Evolutionary conservation across 2,329 filamentous ascomycete species (phyloP), one percentile per base, ranked within the genome.

Genomic region (Stachybotrys chlorohalonatus): DNA sequence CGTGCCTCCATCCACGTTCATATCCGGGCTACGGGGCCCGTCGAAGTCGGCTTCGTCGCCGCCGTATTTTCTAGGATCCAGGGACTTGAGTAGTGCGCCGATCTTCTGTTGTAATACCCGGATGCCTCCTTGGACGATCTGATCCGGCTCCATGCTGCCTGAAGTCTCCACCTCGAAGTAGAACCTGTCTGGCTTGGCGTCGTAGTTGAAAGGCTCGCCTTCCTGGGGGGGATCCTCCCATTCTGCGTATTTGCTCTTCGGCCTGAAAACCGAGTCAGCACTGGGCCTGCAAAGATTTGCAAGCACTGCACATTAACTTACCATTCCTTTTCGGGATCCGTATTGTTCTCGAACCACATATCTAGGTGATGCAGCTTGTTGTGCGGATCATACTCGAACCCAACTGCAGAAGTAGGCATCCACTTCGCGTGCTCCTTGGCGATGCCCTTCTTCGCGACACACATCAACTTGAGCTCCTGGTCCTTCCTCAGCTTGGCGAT

Each of bases 371-470:
- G 83, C 60, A 99, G 77, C 74, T 95, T 96, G 75, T 99, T 99
- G 71, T 95, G 89, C 57, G 94, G 94, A 69, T 99, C 94, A 71
- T 99, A 99, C 72, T 99, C 94, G 68, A 99, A 99, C 30, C 90
- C 92, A 47, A 99, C 86, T 4, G 94, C 94, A 47, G 91, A 82
- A 42, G 89, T 93, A 2, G 94, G 92, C 65, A 90, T 89, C 94
- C 94, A 99, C 73, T 99, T 99, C 9, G 94, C 90, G 72, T 99
- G 94, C 71, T 99, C 94, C 78, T 99, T 99, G 45, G 93, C 92
- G 60, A 97, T 97, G 1, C 94, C 94, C 79, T 97, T 97, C 79
- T 96, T 96, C 52, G 93, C 94, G 60, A 96, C 88, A 68, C 93
- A 97, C 58, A 83, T 89, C 66, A 99, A 83, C 69, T 90, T 87